phyloP scores from a whole-genome alignment of 164 flowering plant species.

The Magnolia sinica region DNA sequence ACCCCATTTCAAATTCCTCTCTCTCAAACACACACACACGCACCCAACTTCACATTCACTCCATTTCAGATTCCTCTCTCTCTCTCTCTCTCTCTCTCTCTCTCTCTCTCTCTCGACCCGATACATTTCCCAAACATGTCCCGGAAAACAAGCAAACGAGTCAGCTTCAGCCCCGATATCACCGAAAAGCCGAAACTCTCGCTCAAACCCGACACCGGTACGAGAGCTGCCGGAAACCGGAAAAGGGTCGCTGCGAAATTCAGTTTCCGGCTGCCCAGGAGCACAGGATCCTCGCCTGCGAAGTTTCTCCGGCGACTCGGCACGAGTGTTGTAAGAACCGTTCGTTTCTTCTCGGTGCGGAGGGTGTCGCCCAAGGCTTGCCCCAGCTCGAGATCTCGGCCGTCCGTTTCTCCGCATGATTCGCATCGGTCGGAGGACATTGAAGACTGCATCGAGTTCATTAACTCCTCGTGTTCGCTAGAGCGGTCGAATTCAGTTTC shows the following conservation, averaged over 20 bases:
- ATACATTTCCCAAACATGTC: slow-evolving; percentile 27
- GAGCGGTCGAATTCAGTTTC: slow-evolving; percentile 36
- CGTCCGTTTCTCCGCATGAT: slow-evolving; percentile 37
- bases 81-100: too few relatives aligned
- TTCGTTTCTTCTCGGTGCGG: slow-evolving; percentile 29
- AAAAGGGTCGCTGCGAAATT: slow-evolving; percentile 23
- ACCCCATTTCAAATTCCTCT: too few relatives aligned
- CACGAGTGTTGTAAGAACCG: slow-evolving; percentile 34
- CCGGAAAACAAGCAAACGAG: slow-evolving; percentile 26
- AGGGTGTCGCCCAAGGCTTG: slow-evolving; percentile 30
- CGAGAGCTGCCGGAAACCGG: slow-evolving; percentile 20
- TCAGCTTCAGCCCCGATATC: slow-evolving; percentile 27
- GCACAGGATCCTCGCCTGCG: slow-evolving; percentile 27
- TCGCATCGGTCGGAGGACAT: slow-evolving; percentile 56
- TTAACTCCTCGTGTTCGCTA: slow-evolving; percentile 50
- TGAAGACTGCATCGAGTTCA: slow-evolving; percentile 68
- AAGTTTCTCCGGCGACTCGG: slow-evolving; percentile 35
- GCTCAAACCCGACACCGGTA: slow-evolving; percentile 12
- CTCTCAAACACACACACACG: too few relatives aligned
- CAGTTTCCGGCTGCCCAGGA: slow-evolving; percentile 27
- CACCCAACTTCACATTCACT: too few relatives aligned
- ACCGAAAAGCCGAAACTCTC: slow-evolving; percentile 23
- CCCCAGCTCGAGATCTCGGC: slow-evolving; percentile 32
- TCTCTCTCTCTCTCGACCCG: too few relatives aligned
- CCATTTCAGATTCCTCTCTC: too few relatives aligned